Evolutionary conservation across 2,329 filamentous ascomycete species (phyloP), one percentile per base, ranked within the genome.

Genomic region (Madurella fahalii): DNA sequence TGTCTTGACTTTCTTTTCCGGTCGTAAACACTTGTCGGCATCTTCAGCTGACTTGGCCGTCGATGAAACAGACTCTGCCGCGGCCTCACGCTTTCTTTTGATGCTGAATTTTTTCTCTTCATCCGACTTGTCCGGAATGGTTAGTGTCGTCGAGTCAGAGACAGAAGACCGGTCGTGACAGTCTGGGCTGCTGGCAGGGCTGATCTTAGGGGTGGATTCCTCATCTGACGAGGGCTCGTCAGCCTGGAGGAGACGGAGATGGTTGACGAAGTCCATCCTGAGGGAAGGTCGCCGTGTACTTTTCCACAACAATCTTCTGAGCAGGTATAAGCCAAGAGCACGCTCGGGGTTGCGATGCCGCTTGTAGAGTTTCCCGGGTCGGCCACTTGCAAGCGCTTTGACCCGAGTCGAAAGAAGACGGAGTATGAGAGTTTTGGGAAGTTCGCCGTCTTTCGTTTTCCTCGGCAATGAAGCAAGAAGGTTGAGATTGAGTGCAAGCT

Each of bases 171-270:
- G 40, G 11, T 18, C 43, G 25, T 40, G 43, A 25, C 32, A 34
- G 12, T 50, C 44, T 8, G 51, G 43, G 8, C 42, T 20, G 12
- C 39, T 45, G n/a, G 18, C 17, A 2, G 45, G 31, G 30, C 18
- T 45, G 46, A 53, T 42, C 4, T 44, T 13, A 34, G 43, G 31
- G 20, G 50, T 40, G 17, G 45, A 49, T 2, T 58, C 54, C 40
- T 59, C 54, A 39, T 57, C 55, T 9, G 50, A 56, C 18, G 53
- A 56, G 5, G 46, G 12, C 39, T 58, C 56, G 37, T 57, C 53
- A 20, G 50, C 47, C 47, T 58, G 55, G 31, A 52, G 37, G n/a
- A 30, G 31, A 4, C 54, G 54, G 13, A 59, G 37, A 7, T 50
- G 30, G 7, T 53, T 34, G 47, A 54, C 47, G 9, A 20, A 52